Base-by-base conservation (phyloP, 345 rosid species). In the Aegle marmelos region DNA sequence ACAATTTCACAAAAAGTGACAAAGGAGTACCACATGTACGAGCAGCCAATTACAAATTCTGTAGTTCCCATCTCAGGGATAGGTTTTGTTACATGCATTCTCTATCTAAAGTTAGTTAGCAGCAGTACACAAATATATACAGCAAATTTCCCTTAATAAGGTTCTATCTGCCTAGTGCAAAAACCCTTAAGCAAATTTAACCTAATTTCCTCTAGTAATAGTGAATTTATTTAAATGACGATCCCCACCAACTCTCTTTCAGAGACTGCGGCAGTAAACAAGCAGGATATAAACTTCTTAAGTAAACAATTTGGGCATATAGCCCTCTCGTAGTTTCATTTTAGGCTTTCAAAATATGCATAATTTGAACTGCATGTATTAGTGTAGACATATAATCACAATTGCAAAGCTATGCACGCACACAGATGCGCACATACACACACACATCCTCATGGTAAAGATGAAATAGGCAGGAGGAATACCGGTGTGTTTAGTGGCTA, bases 401-500 rank as follows among this genome's bases (percentile, higher is more conserved):
- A 21, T 33, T 39, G 21, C 14, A 65, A 10, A 34, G 10, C 21
- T 16, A 34, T 11, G 36, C 14, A 22, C 1, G 4, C 14, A 7
- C 25, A 7, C 10, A 25, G 14, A 39, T 9, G 11, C 45, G 9
- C 45, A 0, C 48, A 3, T 14, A 21, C 6, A 1, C 13, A 1
- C 14, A 17, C 25, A 33, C 24, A 27, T 2, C 1, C 39, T 64
- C 41, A 3, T 33, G 68, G 7, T 1, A 31, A 64, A 64, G 41
- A 33, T 19, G 41, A 64, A 64, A 19, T 31, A 31, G 24, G 21
- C 5, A 65, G 27, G 27, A 33, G 25, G 13, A 65, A 36, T 65
- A 34, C 98, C 98, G 1, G 93, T 93, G 85, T 95, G 98, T 72
- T 34, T 89, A 2, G 92, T 89, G 76, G 98, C 95, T 48, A 95